phyloP scores from a whole-genome alignment of 2,329 filamentous ascomycete species.

The Thelonectria olida region DNA sequence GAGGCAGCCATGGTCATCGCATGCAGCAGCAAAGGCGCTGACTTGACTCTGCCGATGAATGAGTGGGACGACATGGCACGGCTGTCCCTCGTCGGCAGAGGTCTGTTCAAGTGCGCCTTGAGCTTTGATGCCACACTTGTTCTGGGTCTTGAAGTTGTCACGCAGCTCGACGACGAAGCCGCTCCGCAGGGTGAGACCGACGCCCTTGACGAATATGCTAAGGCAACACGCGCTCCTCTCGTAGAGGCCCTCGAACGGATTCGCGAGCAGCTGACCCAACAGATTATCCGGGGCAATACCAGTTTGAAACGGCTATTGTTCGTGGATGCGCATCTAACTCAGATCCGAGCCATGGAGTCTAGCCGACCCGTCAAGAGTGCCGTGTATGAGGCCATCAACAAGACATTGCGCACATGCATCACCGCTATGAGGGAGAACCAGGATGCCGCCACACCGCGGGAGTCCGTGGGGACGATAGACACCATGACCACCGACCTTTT shows the following conservation, averaged over 20 bases:
- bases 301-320: slow-evolving; percentile 39
- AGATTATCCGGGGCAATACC: slow-evolving; percentile 33
- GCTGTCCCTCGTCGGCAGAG: slow-evolving; percentile 37
- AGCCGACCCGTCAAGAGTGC: slow-evolving; percentile 31
- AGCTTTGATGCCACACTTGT: slow-evolving; percentile 39
- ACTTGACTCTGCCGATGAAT: slow-evolving; percentile 23
- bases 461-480: slow-evolving; percentile 24
- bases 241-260: slow-evolving; percentile 30
- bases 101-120: slow-evolving; percentile 38
- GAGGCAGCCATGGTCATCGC: slow-evolving; percentile 37
- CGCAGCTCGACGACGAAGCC: slow-evolving; percentile 36
- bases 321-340: slow-evolving; percentile 32
- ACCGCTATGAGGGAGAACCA: slow-evolving; percentile 25
- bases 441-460: slow-evolving; percentile 29
- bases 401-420: slow-evolving; percentile 32
- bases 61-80: slow-evolving; percentile 35
- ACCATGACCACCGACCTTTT: slow-evolving; percentile 28
- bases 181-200: slow-evolving; percentile 29
- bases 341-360: slow-evolving; percentile 36
- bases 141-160: slow-evolving; percentile 34
- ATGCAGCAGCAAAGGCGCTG: slow-evolving; percentile 25
- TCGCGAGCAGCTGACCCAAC: slow-evolving; percentile 29
- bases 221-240: slow-evolving; percentile 30
- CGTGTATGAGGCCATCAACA: slow-evolving; percentile 33
- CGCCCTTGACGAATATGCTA: slow-evolving; percentile 37